Evolutionary conservation across 352 stramenopile genomes (phyloP).

Genomic region (Globisporangium sylvaticum): DNA sequence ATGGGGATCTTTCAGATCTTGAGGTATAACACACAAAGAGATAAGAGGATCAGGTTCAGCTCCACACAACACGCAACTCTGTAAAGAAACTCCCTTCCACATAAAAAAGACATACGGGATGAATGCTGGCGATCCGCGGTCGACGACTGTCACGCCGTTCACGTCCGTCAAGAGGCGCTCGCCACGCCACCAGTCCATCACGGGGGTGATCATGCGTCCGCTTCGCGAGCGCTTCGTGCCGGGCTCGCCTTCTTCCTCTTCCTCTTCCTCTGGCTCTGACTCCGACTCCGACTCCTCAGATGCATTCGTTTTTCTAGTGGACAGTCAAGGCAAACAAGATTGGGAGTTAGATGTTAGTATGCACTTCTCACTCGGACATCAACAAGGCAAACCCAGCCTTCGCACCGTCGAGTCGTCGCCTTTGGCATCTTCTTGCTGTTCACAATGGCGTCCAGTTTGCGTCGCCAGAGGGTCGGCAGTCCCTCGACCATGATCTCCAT

Average conservation of each 20-base stretch:
- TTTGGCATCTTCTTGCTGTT: conserved; percentile 1
- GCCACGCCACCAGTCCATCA: conserved; percentile 53
- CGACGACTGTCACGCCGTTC: conserved; percentile 21
- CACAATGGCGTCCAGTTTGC: conserved; percentile 13
- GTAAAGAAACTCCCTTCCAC: not conserved
- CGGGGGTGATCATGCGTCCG: conserved; percentile 22
- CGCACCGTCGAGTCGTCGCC: not conserved
- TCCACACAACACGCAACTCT: not conserved
- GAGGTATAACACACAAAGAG: not conserved
- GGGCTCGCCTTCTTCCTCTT: not conserved
- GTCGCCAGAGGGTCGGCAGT: conserved; percentile 45
- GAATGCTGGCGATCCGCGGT: conserved; percentile 21
- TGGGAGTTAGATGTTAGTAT: not conserved
- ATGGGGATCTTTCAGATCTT: not conserved
- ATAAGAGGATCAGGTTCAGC: no score
- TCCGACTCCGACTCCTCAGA: not conserved
- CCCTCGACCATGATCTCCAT: conserved; percentile 52
- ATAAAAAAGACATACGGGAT: conserved; percentile 19
- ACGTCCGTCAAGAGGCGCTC: conserved; percentile 22
- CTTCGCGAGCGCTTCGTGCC: conserved; percentile 19
- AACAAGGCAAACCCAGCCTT: not conserved
- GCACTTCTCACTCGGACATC: not conserved
- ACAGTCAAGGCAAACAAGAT: not conserved
- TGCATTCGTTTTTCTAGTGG: not conserved
- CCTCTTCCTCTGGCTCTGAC: conserved; percentile 7